Evolutionary conservation across 2,329 filamentous ascomycete species (phyloP).

Genomic region (Fusarium armeniacum): DNA sequence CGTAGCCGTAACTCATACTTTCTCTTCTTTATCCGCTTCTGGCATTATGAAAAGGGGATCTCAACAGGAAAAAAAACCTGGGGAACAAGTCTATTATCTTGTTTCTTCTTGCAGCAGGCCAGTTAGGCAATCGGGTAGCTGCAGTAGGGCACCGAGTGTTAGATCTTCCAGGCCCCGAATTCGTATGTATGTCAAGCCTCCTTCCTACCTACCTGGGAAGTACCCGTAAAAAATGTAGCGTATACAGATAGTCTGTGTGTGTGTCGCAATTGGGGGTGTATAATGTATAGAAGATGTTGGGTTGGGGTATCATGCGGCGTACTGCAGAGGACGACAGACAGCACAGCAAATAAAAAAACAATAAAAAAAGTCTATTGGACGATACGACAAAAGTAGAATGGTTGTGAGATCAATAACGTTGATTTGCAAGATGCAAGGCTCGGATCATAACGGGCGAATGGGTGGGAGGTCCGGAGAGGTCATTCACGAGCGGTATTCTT

Average conservation of each 20-base stretch:
- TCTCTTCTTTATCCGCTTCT: conserved; percentile 49
- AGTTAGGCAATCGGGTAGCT: conserved; percentile 55
- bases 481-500: conserved; percentile 49
- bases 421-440: conserved; percentile 52
- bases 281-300: conserved; percentile 12
- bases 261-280: conserved; percentile 33
- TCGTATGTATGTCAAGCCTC: conserved; percentile 32
- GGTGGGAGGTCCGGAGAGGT: conserved; percentile 52
- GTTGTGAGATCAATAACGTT: conserved; percentile 43
- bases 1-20: conserved; percentile 60
- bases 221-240: conserved; percentile 31
- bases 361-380: conserved; percentile 41
- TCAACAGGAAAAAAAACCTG: conserved; percentile 47
- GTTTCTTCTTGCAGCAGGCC: conserved; percentile 54
- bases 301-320: conserved; percentile 47
- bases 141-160: conserved; percentile 51
- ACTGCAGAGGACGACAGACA: conserved; percentile 45
- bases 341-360: conserved; percentile 41
- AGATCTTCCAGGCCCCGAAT: conserved; percentile 44
- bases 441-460: conserved; percentile 53
- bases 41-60: conserved; percentile 46
- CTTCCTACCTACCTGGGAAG: conserved; percentile 39
- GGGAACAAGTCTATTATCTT: conserved; percentile 53
- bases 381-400: conserved; percentile 30
- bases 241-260: conserved; percentile 28